Conservation (phyloP, 352 stramenopile species). For the Labyrinthula sp. region DNA sequence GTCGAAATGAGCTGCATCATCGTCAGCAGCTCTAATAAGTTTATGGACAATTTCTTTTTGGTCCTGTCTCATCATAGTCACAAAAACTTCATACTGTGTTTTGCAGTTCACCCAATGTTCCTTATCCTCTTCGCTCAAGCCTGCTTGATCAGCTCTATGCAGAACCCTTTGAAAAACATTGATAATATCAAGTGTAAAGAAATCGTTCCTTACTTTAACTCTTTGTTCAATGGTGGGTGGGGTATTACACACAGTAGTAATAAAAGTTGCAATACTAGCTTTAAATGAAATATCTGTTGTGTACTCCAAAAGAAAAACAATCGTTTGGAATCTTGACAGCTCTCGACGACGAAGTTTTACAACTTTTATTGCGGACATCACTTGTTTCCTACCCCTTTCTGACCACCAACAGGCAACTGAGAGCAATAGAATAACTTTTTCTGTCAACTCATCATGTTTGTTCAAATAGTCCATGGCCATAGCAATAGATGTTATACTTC, state of each 20-base stretch:
- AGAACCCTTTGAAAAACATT: constrained; percentile 24
- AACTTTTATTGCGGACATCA: constrained; percentile 20
- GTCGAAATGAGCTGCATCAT: constrained; percentile 14
- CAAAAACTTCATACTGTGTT: constrained; percentile 24
- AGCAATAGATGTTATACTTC: constrained; percentile 24
- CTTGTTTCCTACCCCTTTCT: constrained; percentile 11
- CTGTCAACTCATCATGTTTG: constrained; percentile 5
- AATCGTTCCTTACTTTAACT: constrained; percentile 21
- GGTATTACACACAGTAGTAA: constrained; percentile 22
- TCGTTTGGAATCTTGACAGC: constrained; percentile 15
- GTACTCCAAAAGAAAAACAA: constrained; percentile 24
- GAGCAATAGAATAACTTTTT: constrained; percentile 26
- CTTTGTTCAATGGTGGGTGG: constrained; percentile 9
- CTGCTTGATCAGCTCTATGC: constrained; percentile 11
- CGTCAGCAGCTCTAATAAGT: constrained; percentile 9
- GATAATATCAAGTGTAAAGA: constrained; percentile 25
- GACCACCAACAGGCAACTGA: constrained; percentile 28
- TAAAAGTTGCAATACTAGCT: constrained; percentile 14
- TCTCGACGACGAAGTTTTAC: constrained; percentile 15
- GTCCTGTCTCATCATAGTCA: constrained; percentile 20
- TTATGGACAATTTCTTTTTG: constrained; percentile 10
- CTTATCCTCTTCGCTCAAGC: constrained; percentile 27
- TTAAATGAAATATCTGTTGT: constrained; percentile 17
- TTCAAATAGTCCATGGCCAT: constrained; percentile 22
- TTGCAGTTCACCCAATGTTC: constrained; percentile 11